Evolutionary conservation across 2,329 filamentous ascomycete species (phyloP).

Genomic region (Pseudofabraea citricarpa): DNA sequence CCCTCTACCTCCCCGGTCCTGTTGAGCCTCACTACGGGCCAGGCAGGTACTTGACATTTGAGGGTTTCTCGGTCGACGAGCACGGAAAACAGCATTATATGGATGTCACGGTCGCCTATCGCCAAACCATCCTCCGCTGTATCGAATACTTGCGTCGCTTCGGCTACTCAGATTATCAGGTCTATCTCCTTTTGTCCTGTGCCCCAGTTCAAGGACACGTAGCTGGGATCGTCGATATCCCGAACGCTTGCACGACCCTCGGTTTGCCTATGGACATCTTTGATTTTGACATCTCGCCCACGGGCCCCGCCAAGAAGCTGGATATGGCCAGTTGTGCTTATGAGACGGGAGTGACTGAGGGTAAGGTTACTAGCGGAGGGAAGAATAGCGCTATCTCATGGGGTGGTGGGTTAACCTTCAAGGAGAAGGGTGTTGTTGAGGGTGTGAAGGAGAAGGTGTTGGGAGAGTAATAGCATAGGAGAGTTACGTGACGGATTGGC

Average conservation of each 20-base stretch:
- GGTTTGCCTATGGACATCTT: slow-evolving; percentile 92
- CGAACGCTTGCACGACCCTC: slow-evolving; percentile 85
- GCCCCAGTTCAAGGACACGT: slow-evolving; percentile 85
- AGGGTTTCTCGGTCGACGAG: slow-evolving; percentile 87
- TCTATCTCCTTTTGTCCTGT: slow-evolving; percentile 79
- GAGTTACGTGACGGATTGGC: too few relatives aligned
- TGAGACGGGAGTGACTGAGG: slow-evolving; percentile 41
- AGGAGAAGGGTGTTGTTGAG: not conserved
- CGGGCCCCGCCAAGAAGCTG: slow-evolving; percentile 49
- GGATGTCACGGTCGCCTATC: slow-evolving; percentile 81
- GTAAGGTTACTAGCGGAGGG: slow-evolving; percentile 38
- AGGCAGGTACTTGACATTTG: slow-evolving; percentile 76
- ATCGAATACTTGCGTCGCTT: slow-evolving; percentile 78
- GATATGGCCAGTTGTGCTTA: slow-evolving; percentile 72
- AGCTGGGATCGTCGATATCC: slow-evolving; percentile 85
- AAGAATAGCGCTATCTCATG: slow-evolving; percentile 44
- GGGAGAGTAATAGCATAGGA: too few relatives aligned
- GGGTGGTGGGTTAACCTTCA: slow-evolving; percentile 43
- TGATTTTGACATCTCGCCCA: slow-evolving; percentile 81
- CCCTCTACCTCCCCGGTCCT: slow-evolving; percentile 80
- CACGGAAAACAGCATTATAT: slow-evolving; percentile 85
- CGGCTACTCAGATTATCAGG: slow-evolving; percentile 69
- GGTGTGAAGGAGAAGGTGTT: not conserved
- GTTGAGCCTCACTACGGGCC: slow-evolving; percentile 87
- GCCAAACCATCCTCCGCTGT: slow-evolving; percentile 66